Conservation (phyloP, 2,329 filamentous ascomycete genomes). For the Neocucurbitaria cava region DNA sequence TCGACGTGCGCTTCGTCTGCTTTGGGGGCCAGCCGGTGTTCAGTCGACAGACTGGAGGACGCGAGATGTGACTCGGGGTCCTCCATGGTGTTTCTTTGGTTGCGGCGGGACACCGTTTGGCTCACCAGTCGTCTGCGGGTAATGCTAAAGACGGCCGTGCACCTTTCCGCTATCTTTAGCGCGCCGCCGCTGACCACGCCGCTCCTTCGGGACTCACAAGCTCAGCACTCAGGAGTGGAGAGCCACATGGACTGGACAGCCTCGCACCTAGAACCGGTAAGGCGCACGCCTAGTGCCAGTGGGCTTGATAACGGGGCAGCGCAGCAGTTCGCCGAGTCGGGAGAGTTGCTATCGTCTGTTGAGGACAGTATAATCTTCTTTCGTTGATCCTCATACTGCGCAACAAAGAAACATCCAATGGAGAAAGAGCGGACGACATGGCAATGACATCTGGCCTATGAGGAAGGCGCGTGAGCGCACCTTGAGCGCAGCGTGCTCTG, state of each 20-base stretch:
- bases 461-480: slow-evolving; percentile 15
- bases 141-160: slow-evolving; percentile 23
- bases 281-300: neutral
- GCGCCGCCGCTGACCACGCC: slow-evolving; percentile 5
- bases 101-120: slow-evolving; percentile 34
- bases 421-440: neutral
- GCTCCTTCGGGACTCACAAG: slow-evolving; percentile 2
- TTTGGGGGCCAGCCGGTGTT: slow-evolving; percentile 16
- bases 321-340: neutral
- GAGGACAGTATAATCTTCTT: neutral
- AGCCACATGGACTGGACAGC: slow-evolving; percentile 2
- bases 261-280: slow-evolving; percentile 3
- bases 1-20: slow-evolving; percentile 6
- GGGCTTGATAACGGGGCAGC: neutral
- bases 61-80: slow-evolving; percentile 31
- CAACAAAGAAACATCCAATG: neutral
- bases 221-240: neutral
- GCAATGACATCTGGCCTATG: slow-evolving; percentile 21
- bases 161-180: slow-evolving; percentile 17
- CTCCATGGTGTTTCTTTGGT: slow-evolving; percentile 41
- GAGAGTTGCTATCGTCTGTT: neutral
- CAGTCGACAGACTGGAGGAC: slow-evolving; percentile 23
- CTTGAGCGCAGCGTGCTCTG: neutral
- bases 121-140: slow-evolving; percentile 23
- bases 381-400: neutral